A percentile compares a stretch with the other conserved stretches of the same genome.
These are phyloP conservation scores for Ramalina intermedia DNA, from an alignment of 495 filamentous ascomycete genomes.

Conservation along the genomic window DNA sequence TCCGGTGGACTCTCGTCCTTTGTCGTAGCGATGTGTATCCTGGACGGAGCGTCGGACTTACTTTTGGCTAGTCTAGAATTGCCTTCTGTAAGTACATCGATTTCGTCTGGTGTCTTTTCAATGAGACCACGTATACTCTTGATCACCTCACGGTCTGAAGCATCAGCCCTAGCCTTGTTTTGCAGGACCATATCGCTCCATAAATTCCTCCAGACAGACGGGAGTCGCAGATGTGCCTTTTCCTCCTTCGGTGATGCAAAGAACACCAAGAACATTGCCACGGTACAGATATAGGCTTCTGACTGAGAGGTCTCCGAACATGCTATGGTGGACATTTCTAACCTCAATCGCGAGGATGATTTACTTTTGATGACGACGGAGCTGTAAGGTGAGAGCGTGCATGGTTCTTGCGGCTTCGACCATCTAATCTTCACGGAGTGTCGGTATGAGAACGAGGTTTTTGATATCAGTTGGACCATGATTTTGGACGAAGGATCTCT, in stretches of 20 bases:
- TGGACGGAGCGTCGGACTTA: background rate
- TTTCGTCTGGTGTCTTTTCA: conserved; percentile 18
- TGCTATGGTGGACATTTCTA: conserved; percentile 64
- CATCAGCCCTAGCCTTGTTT: conserved; percentile 54
- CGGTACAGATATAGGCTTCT: conserved; percentile 71
- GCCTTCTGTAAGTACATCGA: background rate
- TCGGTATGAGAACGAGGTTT: conserved; percentile 56
- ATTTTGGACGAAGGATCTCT: conserved; percentile 56
- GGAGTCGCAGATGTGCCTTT: conserved; percentile 66
- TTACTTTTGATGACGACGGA: conserved; percentile 29
- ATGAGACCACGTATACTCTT: conserved; percentile 47
- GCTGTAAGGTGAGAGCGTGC: conserved; percentile 25
- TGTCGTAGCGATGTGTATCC: background rate
- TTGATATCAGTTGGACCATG: conserved; percentile 51
- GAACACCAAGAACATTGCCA: conserved; percentile 68
- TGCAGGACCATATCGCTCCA: conserved; percentile 63
- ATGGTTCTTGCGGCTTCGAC: conserved; percentile 59
- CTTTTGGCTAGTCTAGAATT: too few relatives aligned
- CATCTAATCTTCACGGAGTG: conserved; percentile 62
- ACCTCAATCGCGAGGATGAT: conserved; percentile 24
- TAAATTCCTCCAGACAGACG: conserved; percentile 66
- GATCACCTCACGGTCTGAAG: conserved; percentile 49
- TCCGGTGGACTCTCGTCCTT: conserved; percentile 26
- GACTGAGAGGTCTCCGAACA: conserved; percentile 67
- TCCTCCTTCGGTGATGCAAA: conserved; percentile 65